A percentile compares a stretch with the other conserved stretches of the same genome.
These are phyloP conservation scores for Amanita molliuscula DNA, from an alignment of 768 basidiomycete species.

Conservation along the genomic window DNA sequence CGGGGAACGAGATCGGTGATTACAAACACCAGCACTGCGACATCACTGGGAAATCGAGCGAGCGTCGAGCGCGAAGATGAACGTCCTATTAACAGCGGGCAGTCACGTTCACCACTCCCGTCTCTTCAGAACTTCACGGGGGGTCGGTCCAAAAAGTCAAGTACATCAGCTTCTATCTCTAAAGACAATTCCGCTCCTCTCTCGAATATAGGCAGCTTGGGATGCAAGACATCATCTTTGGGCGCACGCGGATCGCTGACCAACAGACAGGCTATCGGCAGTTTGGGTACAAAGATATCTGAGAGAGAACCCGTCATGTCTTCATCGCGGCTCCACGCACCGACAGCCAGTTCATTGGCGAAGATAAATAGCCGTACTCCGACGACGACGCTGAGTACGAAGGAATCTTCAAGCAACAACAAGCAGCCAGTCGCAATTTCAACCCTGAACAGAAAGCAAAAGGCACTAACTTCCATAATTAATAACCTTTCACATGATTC, in stretches of 20 bases:
- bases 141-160: not conserved
- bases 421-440: not conserved
- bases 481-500: slow-evolving; percentile 17
- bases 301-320: slow-evolving; percentile 13
- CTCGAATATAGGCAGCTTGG: not conserved
- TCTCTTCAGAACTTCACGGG: slow-evolving; percentile 6
- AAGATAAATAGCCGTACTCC: slow-evolving; percentile 26
- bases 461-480: slow-evolving; percentile 23
- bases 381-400: slow-evolving; percentile 2
- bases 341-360: slow-evolving; percentile 70
- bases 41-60: not conserved
- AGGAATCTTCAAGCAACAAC: slow-evolving; percentile 8
- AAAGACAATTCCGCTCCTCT: not conserved
- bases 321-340: slow-evolving; percentile 49
- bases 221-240: not conserved
- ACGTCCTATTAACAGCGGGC: slow-evolving; percentile 6
- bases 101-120: slow-evolving; percentile 20
- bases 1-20: not conserved
- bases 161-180: not conserved
- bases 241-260: slow-evolving; percentile 16
- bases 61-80: not conserved
- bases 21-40: not conserved
- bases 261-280: slow-evolving; percentile 17
- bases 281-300: slow-evolving; percentile 21
- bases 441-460: slow-evolving; percentile 9